Evolutionary conservation across 371 early-diverging fungal genomes (phyloP).

Genomic region (Chytridiales sp.): DNA sequence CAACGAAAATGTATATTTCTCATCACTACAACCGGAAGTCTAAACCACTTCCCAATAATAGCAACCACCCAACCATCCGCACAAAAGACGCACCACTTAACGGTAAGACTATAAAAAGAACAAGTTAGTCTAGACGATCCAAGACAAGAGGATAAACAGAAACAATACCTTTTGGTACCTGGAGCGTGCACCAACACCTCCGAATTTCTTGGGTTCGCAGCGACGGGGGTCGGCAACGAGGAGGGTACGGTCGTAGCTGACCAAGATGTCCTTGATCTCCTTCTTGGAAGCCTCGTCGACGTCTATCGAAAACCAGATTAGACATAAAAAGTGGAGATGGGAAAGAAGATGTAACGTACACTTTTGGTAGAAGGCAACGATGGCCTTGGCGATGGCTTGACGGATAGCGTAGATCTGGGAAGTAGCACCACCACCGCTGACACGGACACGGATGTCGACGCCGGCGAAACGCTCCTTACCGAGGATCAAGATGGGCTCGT

Average conservation of each 20-base stretch:
- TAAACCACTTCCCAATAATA: too few species aligned
- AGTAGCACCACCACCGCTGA: slow-evolving; percentile 97
- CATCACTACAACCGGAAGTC: too few species aligned
- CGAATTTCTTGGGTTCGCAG: slow-evolving; percentile 99
- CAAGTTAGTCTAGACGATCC: too few species aligned
- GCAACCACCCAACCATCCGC: too few species aligned
- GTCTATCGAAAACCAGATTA: slow-evolving; percentile 30
- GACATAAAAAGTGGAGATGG: background rate
- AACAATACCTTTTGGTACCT: slow-evolving; percentile 95
- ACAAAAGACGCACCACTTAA: too few species aligned
- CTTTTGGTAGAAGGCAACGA: slow-evolving; percentile 99
- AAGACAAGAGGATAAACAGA: too few species aligned
- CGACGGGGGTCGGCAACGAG: slow-evolving; percentile 99
- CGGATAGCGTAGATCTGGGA: slow-evolving; percentile 98
- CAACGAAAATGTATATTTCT: too few species aligned
- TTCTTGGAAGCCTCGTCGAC: slow-evolving; percentile 99
- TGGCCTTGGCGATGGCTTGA: slow-evolving; percentile 99
- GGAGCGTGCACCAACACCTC: slow-evolving; percentile 99
- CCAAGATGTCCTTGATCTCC: slow-evolving; percentile 96
- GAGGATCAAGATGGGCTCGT: slow-evolving; percentile 97
- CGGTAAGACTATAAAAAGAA: too few species aligned
- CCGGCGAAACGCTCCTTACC: slow-evolving; percentile 95
- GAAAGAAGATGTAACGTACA: slow-evolving; percentile 45
- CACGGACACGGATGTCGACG: slow-evolving; percentile 97
- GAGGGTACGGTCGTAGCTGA: slow-evolving; percentile 97